Conservation (phyloP, 257 asterid genomes). For the Plantago elongata region DNA sequence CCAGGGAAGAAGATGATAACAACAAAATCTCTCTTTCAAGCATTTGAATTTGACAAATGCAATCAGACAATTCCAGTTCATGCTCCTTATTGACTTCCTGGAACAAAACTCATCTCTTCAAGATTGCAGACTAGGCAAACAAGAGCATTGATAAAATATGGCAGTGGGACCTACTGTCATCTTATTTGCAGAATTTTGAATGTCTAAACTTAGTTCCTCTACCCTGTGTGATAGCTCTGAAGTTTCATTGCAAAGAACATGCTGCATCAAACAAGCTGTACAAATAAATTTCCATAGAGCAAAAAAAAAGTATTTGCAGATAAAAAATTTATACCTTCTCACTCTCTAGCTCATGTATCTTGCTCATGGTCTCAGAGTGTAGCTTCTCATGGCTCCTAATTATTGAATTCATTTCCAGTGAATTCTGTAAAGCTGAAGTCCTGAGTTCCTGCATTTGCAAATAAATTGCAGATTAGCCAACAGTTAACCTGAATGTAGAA, state of each 20-base stretch:
- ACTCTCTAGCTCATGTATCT: conserved; percentile 50
- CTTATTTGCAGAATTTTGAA: conserved; percentile 44
- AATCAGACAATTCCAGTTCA: conserved; percentile 57
- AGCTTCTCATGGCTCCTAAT: conserved; percentile 44
- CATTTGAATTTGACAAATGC: conserved; percentile 44
- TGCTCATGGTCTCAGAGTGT: conserved; percentile 43
- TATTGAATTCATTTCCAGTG: conserved; percentile 40
- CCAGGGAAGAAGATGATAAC: conserved; percentile 67
- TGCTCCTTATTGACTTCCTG: conserved; percentile 56
- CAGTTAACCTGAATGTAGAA: neutral
- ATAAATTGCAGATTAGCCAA: neutral
- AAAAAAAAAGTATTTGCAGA: conserved; percentile 15
- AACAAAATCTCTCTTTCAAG: conserved; percentile 58
- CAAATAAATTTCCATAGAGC: conserved; percentile 22
- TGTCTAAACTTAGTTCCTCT: conserved; percentile 43
- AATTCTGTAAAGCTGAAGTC: conserved; percentile 45
- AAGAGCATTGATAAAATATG: conserved; percentile 14
- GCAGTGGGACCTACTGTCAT: conserved; percentile 38
- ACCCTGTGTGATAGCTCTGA: conserved; percentile 51
- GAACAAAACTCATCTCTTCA: conserved; percentile 24
- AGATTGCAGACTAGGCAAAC: conserved; percentile 20
- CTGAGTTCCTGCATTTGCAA: conserved; percentile 54
- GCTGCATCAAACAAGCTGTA: conserved; percentile 41
- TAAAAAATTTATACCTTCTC: conserved; percentile 57
- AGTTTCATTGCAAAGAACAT: conserved; percentile 44